A percentile compares a stretch with the other conserved stretches of the same genome.
These are phyloP conservation scores for Fomitopsis serialis DNA, from an alignment of 768 basidiomycete species.

Conservation along the genomic window DNA sequence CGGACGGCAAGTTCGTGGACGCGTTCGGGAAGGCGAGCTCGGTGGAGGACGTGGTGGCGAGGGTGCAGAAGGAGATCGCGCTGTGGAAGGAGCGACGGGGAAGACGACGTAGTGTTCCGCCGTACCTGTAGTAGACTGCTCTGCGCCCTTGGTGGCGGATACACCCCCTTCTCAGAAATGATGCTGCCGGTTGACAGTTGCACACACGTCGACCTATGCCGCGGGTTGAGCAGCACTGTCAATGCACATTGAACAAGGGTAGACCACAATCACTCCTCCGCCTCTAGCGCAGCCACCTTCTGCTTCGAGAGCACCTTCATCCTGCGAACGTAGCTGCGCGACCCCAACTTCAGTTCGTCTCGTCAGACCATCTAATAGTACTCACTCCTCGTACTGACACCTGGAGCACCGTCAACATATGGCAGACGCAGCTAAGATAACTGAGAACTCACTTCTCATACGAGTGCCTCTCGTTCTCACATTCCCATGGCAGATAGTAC, in stretches of 20 bases:
- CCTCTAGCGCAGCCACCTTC: conserved; percentile 45
- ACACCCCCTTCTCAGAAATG: background rate
- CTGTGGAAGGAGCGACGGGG: conserved; percentile 35
- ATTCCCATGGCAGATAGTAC: conserved; percentile 86
- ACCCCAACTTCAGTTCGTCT: background rate
- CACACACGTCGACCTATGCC: too few species aligned
- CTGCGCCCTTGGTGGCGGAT: background rate
- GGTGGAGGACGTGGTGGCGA: conserved; percentile 60
- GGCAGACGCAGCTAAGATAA: background rate
- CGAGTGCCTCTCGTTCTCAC: conserved; percentile 79
- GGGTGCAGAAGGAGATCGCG: conserved; percentile 48
- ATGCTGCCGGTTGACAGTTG: background rate
- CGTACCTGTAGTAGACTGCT: background rate
- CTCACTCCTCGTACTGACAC: conserved; percentile 92
- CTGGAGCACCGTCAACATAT: conserved; percentile 32
- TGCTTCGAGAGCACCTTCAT: conserved; percentile 81
- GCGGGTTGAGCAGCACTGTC: too few species aligned
- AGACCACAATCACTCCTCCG: conserved; percentile 17
- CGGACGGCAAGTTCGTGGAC: conserved; percentile 88
- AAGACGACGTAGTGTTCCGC: conserved; percentile 20
- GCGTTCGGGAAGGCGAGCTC: conserved; percentile 87
- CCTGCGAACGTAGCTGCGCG: conserved; percentile 71
- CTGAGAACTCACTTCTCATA: conserved; percentile 70
- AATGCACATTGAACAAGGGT: background rate
- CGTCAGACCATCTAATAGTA: background rate